Base-by-base conservation (phyloP, 78 protist species). In the Trichosphaerium sp. region DNA sequence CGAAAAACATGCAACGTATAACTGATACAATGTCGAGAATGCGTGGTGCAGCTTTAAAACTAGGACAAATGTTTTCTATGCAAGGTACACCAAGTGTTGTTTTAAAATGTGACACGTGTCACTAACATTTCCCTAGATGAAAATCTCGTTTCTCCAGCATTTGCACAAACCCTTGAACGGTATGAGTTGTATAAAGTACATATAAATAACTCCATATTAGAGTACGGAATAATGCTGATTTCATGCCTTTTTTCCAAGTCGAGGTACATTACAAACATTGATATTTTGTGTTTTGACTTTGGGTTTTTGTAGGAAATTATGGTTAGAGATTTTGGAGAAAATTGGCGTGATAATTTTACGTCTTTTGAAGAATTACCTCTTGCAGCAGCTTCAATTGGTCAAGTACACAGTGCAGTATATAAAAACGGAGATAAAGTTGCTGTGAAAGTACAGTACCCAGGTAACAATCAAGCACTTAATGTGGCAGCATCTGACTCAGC, bases 11-110 rank as follows among this genome's bases (percentile, higher is more conserved):
- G n/a, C n/a, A n/a, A n/a, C n/a, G 80, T 59, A 59, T 87, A 18
- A 83, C 86, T 10, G 72, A 52, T 8, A 56, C 91, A 31, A 75
- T 90, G 44, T 84, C 88, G 10, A 55, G 71, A 34, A 84, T 90
- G 92, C 71, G 95, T 42, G 95, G 95, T 14, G 91, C 95, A 28
- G 95, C 95, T 7, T 59, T 90, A 23, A 90, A 90, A 62, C 54
- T 90, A 18, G 95, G 95, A 7, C 95, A 90, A 34, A 75, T 90
- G 23, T 52, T 90, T 2, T 65, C 82, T n/a, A 80, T 90, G 15
- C 89, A 88, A 43, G 92, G 88, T 69, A 83, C 83, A 2, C 64
- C 77, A 6, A n/a, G n/a, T n/a, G n/a, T n/a, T n/a, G n/a, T n/a
- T n/a, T n/a, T n/a, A n/a, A n/a, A n/a, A n/a, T n/a, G n/a, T n/a